These are phyloP conservation scores for Pyrenophora seminiperda DNA, from an alignment of 2,329 filamentous ascomycete genomes.

Conservation along the genomic window DNA sequence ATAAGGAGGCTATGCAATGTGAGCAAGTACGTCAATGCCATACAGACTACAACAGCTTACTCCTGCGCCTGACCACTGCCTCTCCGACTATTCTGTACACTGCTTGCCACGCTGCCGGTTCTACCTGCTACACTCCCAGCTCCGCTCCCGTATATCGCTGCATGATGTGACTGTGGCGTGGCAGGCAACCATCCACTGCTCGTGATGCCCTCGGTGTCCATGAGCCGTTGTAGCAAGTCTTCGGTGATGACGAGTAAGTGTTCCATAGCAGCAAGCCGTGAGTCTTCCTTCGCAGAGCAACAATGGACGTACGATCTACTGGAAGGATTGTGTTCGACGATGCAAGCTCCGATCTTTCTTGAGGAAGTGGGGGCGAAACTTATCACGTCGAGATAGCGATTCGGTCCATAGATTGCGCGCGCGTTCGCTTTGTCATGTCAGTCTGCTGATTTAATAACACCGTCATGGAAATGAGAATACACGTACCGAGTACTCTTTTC, in stretches of 20 bases:
- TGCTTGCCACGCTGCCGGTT: constrained; percentile 31
- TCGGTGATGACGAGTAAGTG: constrained; percentile 46
- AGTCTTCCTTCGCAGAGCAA: constrained; percentile 39
- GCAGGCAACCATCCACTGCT: constrained; percentile 45
- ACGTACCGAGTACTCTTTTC: constrained; percentile 40
- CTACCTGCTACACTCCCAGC: constrained; percentile 19
- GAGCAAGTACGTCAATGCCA: constrained; percentile 1
- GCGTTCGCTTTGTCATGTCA: constrained; percentile 36
- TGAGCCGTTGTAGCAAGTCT: constrained; percentile 39
- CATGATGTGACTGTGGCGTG: constrained; percentile 42
- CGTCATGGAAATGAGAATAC: background rate
- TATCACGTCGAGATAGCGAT: constrained; percentile 45
- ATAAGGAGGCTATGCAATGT: constrained; percentile 7
- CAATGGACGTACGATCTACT: constrained; percentile 45
- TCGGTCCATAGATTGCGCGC: constrained; percentile 43
- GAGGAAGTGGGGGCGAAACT: constrained; percentile 43
- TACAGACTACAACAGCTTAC: constrained; percentile 15
- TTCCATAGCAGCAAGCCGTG: constrained; percentile 39
- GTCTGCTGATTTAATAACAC: background rate
- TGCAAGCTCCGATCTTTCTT: constrained; percentile 43
- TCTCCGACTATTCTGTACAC: constrained; percentile 29
- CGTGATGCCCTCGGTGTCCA: constrained; percentile 42
- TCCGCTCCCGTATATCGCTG: constrained; percentile 30
- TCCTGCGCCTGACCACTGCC: constrained; percentile 36
- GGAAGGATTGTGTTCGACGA: constrained; percentile 45